A percentile compares a stretch with the other conserved stretches of the same genome.
Conservation (phyloP, 495 filamentous ascomycete genomes). For the Tuber brumale region DNA sequence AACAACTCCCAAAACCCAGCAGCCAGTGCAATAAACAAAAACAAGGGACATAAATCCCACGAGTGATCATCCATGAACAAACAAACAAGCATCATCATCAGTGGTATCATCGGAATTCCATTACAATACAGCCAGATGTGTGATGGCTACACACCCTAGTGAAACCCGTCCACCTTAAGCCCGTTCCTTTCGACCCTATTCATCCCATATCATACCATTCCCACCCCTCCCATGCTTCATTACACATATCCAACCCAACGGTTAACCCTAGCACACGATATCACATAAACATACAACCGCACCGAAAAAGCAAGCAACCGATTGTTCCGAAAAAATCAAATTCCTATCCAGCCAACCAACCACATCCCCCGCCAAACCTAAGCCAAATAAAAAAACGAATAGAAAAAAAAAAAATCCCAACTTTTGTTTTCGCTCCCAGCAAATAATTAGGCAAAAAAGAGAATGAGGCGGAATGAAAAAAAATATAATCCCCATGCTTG, state of each 20-base stretch:
- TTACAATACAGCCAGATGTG: not conserved
- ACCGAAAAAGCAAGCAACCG: conserved; percentile 12
- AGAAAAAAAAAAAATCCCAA: conserved; percentile 5
- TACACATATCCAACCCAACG: not conserved
- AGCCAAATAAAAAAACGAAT: conserved; percentile 17
- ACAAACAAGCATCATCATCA: not conserved
- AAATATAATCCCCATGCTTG: not conserved
- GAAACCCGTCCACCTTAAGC: not conserved
- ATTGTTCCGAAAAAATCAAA: conserved; percentile 6
- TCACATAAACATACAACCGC: not conserved
- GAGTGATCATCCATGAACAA: not conserved
- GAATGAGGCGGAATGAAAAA: conserved; percentile 7
- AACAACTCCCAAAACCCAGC: not conserved
- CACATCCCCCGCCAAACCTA: conserved; percentile 5
- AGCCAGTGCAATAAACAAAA: not conserved
- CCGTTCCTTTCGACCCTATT: not conserved
- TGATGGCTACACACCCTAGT: not conserved
- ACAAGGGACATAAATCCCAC: not conserved
- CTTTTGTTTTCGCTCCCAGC: conserved; percentile 24
- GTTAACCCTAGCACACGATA: not conserved
- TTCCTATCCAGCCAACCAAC: conserved; percentile 11
- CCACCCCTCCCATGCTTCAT: not conserved
- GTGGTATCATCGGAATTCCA: not conserved
- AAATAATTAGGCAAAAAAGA: conserved; percentile 5
- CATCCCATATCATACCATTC: not conserved